Evolutionary conservation across 352 stramenopile genomes (phyloP), one percentile per base, ranked within the genome.

Genomic region (Globisporangium cystogenes): DNA sequence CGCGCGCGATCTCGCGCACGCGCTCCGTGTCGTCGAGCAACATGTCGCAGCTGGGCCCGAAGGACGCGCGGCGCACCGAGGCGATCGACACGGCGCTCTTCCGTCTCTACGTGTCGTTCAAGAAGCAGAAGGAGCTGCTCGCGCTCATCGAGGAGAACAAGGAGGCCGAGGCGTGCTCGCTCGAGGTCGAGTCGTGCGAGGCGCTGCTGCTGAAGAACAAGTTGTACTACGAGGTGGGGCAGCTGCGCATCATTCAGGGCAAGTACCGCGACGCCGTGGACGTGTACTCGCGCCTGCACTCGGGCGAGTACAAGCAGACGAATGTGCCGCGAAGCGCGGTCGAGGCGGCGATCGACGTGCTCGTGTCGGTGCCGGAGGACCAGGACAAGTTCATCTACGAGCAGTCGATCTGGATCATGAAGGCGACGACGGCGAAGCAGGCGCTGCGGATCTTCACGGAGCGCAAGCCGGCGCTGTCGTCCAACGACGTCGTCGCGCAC

Each of bases 321-420:
- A 86, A 72, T 16, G 67, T 95, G 16, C 88, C 90, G 1, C 96
- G 85, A 55, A 93, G 85, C 36, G 76, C 91, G 3, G 79, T 97
- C 15, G 84, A 96, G 45, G 90, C 95, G 16, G 74, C 90, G 4
- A 94, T 96, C 33, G 87, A 97, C 49, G 80, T 92, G 21, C 68
- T 98, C 12, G 71, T 97, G 3, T 64, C 70, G 3, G 73, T 92
- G 7, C 74, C 74, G 3, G 83, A 92, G 52, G 69, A 74, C 1
- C 62, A 96, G 49, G 89, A 90, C 29, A 70, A 85, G 26, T 81
- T 97, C 37, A 86, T 96, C 44, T 97, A 89, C 55, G 82, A 95
- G 51, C 70, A 90, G 56, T 93, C 86, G 26, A 73, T 90, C 50
- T 92, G 83, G 86, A 90, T 96, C 67, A 78, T 93, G 29, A 76